Evolutionary conservation across 73 alveolate species (phyloP).

Genomic region (Tetrahymena elliotti): DNA sequence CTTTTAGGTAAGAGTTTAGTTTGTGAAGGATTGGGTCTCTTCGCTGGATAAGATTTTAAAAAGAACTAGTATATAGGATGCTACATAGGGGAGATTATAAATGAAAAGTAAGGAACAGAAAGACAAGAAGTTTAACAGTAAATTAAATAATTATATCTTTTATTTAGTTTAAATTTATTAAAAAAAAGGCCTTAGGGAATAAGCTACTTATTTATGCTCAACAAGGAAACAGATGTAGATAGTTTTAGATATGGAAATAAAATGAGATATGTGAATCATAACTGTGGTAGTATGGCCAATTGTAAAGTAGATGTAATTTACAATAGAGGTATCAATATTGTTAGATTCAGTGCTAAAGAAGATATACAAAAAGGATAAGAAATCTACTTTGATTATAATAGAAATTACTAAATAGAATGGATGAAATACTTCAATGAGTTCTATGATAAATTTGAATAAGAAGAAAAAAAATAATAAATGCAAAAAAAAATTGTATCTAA

Average conservation of each 20-base stretch:
- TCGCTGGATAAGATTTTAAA: slow-evolving; percentile 56
- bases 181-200: slow-evolving; percentile 48
- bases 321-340: slow-evolving; percentile 53
- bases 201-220: slow-evolving; percentile 53
- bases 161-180: not conserved
- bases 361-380: slow-evolving; percentile 62
- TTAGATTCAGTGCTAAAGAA: slow-evolving; percentile 50
- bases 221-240: slow-evolving; percentile 54
- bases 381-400: slow-evolving; percentile 53
- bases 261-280: slow-evolving; percentile 61
- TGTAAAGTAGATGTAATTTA: slow-evolving; percentile 53
- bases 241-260: slow-evolving; percentile 58
- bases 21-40: slow-evolving; percentile 49
- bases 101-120: slow-evolving; percentile 54
- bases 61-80: slow-evolving; percentile 52
- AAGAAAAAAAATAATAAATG: not conserved
- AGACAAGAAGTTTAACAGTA: slow-evolving; percentile 27
- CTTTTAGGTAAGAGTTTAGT: slow-evolving; percentile 46
- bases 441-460: not conserved
- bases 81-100: slow-evolving; percentile 56
- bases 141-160: not conserved
- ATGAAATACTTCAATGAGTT: not conserved
- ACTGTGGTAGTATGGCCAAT: slow-evolving; percentile 56
- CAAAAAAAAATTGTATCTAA: not conserved
- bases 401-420: slow-evolving; percentile 14